Conservation (phyloP, 306 rosid species). For the Rosa rugosa region DNA sequence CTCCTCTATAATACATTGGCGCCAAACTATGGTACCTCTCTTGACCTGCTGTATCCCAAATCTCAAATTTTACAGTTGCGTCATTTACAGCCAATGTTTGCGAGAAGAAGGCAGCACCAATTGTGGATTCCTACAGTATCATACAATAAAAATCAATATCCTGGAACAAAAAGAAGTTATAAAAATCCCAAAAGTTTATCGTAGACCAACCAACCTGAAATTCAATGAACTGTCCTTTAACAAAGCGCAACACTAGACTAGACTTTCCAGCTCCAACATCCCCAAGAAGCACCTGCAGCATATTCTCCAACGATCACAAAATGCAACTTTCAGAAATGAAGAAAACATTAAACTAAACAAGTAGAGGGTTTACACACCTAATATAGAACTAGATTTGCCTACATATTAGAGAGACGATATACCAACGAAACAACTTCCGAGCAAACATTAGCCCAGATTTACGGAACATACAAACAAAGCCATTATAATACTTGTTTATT, state of each 20-base stretch:
- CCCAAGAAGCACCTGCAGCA: slow-evolving; percentile 60
- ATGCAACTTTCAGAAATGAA: background rate
- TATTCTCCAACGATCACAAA: background rate
- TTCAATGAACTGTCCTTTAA: slow-evolving; percentile 57
- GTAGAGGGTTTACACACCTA: background rate
- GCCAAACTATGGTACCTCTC: slow-evolving; percentile 67
- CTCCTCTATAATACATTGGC: slow-evolving; percentile 66
- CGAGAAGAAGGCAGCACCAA: slow-evolving; percentile 67
- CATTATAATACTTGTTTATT: background rate
- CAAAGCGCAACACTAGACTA: slow-evolving; percentile 61
- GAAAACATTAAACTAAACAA: background rate
- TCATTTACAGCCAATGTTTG: slow-evolving; percentile 68
- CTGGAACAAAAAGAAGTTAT: background rate
- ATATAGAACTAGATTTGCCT: background rate
- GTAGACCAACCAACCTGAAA: slow-evolving; percentile 58
- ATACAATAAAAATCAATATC: slow-evolving; percentile 11
- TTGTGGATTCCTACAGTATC: slow-evolving; percentile 52
- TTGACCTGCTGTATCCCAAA: slow-evolving; percentile 71
- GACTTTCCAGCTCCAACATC: slow-evolving; percentile 73
- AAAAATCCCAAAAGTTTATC: background rate
- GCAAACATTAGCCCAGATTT: background rate
- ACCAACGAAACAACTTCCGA: background rate
- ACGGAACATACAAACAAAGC: background rate
- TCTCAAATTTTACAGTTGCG: slow-evolving; percentile 62
- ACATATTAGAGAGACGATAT: background rate